Base-by-base conservation (phyloP, 306 rosid species). In the Quillaja saponaria region DNA sequence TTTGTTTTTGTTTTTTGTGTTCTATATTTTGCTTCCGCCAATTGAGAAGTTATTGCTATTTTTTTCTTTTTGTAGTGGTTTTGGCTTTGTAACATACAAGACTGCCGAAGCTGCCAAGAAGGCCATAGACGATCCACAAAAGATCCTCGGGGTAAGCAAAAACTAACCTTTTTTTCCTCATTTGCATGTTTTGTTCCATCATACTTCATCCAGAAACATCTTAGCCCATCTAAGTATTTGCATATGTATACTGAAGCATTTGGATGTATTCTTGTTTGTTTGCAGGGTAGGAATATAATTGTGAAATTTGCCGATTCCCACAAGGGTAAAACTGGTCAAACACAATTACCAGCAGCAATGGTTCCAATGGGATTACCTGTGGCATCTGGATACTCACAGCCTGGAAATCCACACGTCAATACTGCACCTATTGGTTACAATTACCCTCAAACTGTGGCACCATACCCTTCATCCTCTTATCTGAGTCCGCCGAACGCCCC, bases 81-180 rank as follows among this genome's bases (percentile, higher is more conserved):
- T 81, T 76, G 95, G 95, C 73, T 85, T 90, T 63, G 84, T 90
- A 53, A 90, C 90, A 1, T 87, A 73, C 80, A 81, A 62, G 84
- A 71, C 80, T 7, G 80, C 70, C 15, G 95, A 87, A 53, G 79
- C 94, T 57, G 80, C 95, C 15, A 87, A 71, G 90, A 90, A 78
- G 76, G 97, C 95, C 49, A 79, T 85, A 57, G 85, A 81, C 56
- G 90, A 82, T 72, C 90, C 79, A 56, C 67, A 77, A 44, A 90
- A 79, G 84, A 77, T 21, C 64, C 83, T 87, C 63, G 85, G 85
- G 74, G 94, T 90, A 82, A 79, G 87, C 34, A 42, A 47, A 49
- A 52, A 1, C 38, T 21, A n/a, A n/a, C n/a, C 40, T 37, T 37
- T 37, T 37, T 6, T 10, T 37, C 10, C 10, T 37, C 40, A 5